These are phyloP conservation scores for Pichia exigua DNA, from an alignment of 805 yeast species.

Conservation along the genomic window DNA sequence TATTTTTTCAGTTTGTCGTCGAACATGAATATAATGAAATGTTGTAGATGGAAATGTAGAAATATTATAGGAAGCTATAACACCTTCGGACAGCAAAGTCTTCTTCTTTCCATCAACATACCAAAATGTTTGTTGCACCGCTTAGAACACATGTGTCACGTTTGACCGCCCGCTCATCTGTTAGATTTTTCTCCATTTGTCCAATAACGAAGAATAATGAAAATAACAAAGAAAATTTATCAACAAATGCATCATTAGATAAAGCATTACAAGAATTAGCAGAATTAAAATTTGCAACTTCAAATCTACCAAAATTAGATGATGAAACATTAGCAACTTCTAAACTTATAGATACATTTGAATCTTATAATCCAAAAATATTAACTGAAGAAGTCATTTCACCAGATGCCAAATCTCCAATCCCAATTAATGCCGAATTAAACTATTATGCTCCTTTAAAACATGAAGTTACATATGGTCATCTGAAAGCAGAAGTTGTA, in stretches of 20 bases:
- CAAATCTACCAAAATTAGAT: constrained; percentile 12
- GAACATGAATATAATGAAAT: not conserved
- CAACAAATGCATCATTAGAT: constrained; percentile 10
- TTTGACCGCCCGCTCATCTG: not conserved
- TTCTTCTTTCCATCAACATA: not conserved
- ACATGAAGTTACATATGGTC: constrained; percentile 59
- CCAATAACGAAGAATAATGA: not conserved
- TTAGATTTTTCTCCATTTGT: constrained; percentile 1
- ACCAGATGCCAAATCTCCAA: constrained; percentile 40
- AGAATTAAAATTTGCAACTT: constrained; percentile 14
- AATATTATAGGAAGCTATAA: no score
- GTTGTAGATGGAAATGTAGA: not conserved
- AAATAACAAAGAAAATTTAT: constrained; percentile 1
- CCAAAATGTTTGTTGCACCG: not conserved
- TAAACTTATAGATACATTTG: constrained; percentile 21
- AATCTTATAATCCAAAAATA: constrained; percentile 31
- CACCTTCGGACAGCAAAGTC: no score
- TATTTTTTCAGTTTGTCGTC: not conserved
- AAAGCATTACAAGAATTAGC: constrained; percentile 24
- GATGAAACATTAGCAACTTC: constrained; percentile 16
- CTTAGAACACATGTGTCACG: not conserved
- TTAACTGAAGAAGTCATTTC: constrained; percentile 28
- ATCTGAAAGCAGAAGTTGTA: constrained; percentile 68
- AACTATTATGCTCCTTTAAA: constrained; percentile 75
- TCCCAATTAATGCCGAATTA: constrained; percentile 81